phyloP scores from a whole-genome alignment of 1,284 basidiomycete species.

The Apiotrichum veenhuisii region DNA sequence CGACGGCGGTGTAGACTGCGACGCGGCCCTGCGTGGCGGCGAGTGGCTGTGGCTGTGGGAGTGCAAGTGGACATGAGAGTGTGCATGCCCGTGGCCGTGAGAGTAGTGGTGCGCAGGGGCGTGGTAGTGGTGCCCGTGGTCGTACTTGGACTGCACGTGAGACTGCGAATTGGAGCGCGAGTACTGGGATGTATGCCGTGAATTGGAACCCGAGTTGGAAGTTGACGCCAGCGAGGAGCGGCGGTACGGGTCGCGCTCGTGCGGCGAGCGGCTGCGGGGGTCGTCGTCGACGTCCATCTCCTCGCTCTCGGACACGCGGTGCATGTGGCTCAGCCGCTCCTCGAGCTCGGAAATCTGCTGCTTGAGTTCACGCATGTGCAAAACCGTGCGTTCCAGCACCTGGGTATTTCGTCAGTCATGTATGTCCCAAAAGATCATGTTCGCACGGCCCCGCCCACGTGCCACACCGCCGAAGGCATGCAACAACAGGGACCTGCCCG shows the following conservation, averaged over 20 bases:
- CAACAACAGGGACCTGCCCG: not conserved
- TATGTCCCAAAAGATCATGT: too few species aligned
- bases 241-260: not conserved
- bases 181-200: not conserved
- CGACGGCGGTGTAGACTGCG: constrained; percentile 25
- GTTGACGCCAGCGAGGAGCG: not conserved
- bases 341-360: constrained; percentile 32
- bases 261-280: not conserved
- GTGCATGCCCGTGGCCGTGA: not conserved
- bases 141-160: not conserved
- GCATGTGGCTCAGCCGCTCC: not conserved
- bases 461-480: not conserved
- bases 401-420: constrained; percentile 9
- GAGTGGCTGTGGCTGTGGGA: not conserved
- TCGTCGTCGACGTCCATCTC: constrained; percentile 14
- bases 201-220: not conserved
- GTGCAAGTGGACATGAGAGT: not conserved
- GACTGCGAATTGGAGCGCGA: not conserved
- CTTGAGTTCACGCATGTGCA: constrained; percentile 46
- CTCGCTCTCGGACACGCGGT: constrained; percentile 1
- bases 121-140: not conserved
- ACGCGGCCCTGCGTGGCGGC: constrained; percentile 6
- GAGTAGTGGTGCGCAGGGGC: not conserved
- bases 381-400: constrained; percentile 48
- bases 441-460: too few species aligned